Conservation (phyloP, 1,284 basidiomycete species). For the Heliocybe sulcata region DNA sequence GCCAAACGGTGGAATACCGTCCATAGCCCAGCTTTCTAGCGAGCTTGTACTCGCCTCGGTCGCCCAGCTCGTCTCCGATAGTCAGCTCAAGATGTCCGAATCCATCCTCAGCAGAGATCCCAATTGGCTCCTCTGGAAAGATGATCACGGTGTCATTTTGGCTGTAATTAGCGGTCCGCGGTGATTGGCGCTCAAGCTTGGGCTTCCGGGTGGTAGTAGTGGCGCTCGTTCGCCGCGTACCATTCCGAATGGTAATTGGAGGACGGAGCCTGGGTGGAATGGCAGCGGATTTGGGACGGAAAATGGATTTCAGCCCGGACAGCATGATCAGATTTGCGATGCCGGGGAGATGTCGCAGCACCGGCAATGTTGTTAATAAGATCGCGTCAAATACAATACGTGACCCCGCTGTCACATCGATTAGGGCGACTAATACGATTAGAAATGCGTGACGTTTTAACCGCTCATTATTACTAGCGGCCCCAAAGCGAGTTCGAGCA, state of each 20-base stretch:
- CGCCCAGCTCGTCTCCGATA: neutral
- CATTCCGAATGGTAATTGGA: no score
- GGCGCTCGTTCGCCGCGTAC: no score
- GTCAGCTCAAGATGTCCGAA: neutral
- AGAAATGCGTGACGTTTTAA: no score
- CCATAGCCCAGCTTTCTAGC: neutral
- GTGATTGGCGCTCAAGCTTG: no score
- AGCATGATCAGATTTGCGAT: neutral
- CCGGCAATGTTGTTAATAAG: no score
- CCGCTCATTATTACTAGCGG: no score
- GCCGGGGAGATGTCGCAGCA: neutral
- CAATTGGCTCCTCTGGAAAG: neutral
- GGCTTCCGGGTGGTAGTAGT: no score
- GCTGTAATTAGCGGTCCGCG: no score
- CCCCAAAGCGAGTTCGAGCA: neutral
- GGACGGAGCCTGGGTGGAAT: neutral
- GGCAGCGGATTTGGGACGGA: neutral
- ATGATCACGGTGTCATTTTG: neutral
- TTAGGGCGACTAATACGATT: no score
- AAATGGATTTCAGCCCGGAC: neutral
- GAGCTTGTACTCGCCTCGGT: neutral
- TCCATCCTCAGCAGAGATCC: neutral
- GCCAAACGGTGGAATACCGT: neutral
- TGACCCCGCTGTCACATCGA: no score
- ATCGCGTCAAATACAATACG: no score